Conservation (phyloP, 1,284 basidiomycete species). For the Cryptococcus maquisensis region DNA sequence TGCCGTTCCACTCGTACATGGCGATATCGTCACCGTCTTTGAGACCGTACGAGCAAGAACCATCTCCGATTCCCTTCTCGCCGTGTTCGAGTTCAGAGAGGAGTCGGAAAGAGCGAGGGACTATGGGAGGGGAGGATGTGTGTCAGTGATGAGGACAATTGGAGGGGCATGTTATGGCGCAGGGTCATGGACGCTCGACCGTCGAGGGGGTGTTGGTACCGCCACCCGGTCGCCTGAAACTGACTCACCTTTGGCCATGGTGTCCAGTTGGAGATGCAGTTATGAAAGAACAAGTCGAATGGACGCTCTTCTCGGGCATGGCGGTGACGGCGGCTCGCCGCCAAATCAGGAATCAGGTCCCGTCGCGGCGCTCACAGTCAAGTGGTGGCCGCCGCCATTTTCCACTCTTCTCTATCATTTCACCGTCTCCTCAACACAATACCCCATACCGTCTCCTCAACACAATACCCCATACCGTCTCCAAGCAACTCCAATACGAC, state of each 20-base stretch:
- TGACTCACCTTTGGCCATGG: constrained; percentile 61
- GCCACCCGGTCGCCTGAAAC: neutral
- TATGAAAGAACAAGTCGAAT: too few relatives aligned
- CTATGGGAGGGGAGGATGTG: constrained; percentile 51
- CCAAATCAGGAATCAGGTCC: neutral
- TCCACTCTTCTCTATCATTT: neutral
- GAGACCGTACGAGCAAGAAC: constrained; percentile 90
- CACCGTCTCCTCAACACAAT: neutral
- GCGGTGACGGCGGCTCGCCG: neutral
- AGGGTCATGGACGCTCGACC: neutral
- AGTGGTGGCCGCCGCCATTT: neutral
- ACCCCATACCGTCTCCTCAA: neutral
- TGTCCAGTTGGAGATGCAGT: neutral
- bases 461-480: neutral
- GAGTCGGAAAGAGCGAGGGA: constrained; percentile 92
- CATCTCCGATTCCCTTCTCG: constrained; percentile 98
- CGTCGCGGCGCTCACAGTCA: neutral
- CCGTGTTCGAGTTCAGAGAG: constrained; percentile 98
- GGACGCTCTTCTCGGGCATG: too few relatives aligned
- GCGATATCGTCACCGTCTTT: constrained; percentile 88
- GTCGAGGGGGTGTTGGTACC: neutral
- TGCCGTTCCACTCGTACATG: constrained; percentile 99
- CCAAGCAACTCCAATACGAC: too few relatives aligned
- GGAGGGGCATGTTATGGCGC: too few relatives aligned
- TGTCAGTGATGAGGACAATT: neutral